Conservation (phyloP, 768 basidiomycete genomes). For the Mycena galericulata region DNA sequence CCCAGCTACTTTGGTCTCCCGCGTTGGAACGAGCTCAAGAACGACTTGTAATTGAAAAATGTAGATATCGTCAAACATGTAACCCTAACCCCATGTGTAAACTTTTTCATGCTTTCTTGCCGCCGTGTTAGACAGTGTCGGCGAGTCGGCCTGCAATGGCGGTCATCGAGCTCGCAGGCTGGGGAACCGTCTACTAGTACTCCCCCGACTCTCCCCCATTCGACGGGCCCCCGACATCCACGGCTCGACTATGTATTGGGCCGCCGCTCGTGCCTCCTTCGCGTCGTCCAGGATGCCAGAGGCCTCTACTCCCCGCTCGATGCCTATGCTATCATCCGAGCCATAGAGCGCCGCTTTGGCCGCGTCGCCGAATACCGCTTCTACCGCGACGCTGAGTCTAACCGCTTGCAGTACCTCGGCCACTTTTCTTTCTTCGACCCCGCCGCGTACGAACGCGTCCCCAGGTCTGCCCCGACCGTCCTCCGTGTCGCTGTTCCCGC, state of each 20-base stretch:
- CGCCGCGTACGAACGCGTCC: conserved; percentile 21
- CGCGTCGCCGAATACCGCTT: conserved; percentile 23
- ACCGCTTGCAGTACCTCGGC: conserved; percentile 6
- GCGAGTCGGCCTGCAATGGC: too few relatives aligned
- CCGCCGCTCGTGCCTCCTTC: conserved; percentile 50
- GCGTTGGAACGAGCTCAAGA: too few relatives aligned
- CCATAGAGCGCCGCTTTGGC: conserved; percentile 56
- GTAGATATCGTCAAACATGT: too few relatives aligned
- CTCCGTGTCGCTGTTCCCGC: not conserved
- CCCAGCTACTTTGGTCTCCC: too few relatives aligned
- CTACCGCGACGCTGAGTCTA: conserved; percentile 5
- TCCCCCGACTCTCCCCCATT: too few relatives aligned
- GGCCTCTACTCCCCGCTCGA: conserved; percentile 62
- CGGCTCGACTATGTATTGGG: conserved; percentile 20
- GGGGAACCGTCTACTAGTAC: too few relatives aligned
- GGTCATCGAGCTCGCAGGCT: conserved; percentile 13
- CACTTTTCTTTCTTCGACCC: conserved; percentile 21
- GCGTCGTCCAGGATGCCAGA: conserved; percentile 53
- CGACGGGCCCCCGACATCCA: conserved; percentile 2
- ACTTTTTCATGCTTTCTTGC: conserved; percentile 12
- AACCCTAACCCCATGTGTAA: too few relatives aligned
- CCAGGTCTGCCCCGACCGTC: not conserved
- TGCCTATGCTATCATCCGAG: conserved; percentile 63
- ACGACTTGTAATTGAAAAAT: too few relatives aligned
- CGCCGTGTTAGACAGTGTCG: conserved; percentile 15